phyloP scores from a whole-genome alignment of 306 rosid genomes.

The Abrus pulchellus region DNA sequence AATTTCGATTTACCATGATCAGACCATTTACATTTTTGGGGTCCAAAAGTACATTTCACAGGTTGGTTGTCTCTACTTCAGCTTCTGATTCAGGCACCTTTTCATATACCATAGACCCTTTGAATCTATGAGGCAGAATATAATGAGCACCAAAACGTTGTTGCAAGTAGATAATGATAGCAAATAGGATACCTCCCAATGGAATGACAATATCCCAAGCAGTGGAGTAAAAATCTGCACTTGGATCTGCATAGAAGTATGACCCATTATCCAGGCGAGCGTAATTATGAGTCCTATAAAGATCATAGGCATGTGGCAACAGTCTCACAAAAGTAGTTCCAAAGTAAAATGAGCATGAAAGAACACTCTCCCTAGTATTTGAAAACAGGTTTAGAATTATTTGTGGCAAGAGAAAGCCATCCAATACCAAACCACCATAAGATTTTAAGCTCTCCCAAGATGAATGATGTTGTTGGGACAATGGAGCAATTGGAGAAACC shows the following conservation, averaged over 20 bases:
- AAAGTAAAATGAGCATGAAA: constrained; percentile 59
- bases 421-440: constrained; percentile 61
- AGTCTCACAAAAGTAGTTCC: constrained; percentile 69
- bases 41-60: constrained; percentile 25
- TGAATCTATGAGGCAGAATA: constrained; percentile 54
- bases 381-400: constrained; percentile 58
- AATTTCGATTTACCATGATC: neutral
- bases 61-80: constrained; percentile 27
- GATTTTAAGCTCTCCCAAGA: constrained; percentile 57
- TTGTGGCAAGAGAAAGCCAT: constrained; percentile 75
- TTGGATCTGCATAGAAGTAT: constrained; percentile 59
- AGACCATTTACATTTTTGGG: neutral
- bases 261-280: constrained; percentile 22
- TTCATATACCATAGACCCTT: constrained; percentile 44
- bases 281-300: constrained; percentile 55
- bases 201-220: constrained; percentile 65
- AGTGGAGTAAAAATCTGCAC: constrained; percentile 58
- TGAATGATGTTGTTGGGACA: constrained; percentile 31
- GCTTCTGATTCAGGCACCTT: constrained; percentile 54
- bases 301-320: constrained; percentile 71
- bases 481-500: neutral
- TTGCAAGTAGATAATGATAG: constrained; percentile 63
- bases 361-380: constrained; percentile 51
- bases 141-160: constrained; percentile 61
- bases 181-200: constrained; percentile 56